Percentiles rank a stretch among this genome's conserved stretches.
These are phyloP conservation scores for Fusarium armeniacum DNA, from an alignment of 2,329 filamentous ascomycete genomes.

Conservation along the genomic window DNA sequence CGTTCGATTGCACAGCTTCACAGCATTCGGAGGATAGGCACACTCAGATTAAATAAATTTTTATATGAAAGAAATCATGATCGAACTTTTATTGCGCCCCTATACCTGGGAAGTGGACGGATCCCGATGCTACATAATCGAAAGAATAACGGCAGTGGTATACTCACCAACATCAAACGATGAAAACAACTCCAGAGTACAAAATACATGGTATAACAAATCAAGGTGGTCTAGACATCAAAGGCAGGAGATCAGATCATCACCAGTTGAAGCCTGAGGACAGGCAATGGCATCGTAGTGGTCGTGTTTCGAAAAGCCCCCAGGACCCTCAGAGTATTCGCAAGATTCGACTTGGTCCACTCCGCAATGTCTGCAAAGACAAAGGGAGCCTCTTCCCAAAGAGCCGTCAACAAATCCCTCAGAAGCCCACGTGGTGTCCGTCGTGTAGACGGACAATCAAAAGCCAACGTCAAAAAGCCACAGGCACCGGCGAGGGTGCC, in stretches of 20 bases:
- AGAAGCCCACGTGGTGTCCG: constrained; percentile 55
- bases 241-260: constrained; percentile 36
- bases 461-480: constrained; percentile 55
- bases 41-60: background rate
- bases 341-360: constrained; percentile 54
- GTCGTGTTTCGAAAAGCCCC: constrained; percentile 53
- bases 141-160: constrained; percentile 47
- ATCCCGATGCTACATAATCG: constrained; percentile 41
- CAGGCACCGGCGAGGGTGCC: constrained; percentile 38
- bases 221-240: constrained; percentile 35
- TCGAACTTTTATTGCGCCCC: constrained; percentile 52
- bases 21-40: constrained; percentile 1
- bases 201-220: constrained; percentile 38
- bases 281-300: constrained; percentile 37
- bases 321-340: constrained; percentile 57
- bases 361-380: constrained; percentile 36
- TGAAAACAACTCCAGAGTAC: constrained; percentile 36
- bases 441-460: constrained; percentile 47
- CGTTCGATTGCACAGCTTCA: constrained; percentile 15
- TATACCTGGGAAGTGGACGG: constrained; percentile 42
- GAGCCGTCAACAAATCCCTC: constrained; percentile 59
- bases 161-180: constrained; percentile 49
- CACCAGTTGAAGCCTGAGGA: constrained; percentile 37
- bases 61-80: constrained; percentile 37
- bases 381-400: constrained; percentile 50